These are phyloP conservation scores for Penicillium ucsense DNA, from an alignment of 495 filamentous ascomycete genomes.

Conservation along the genomic window DNA sequence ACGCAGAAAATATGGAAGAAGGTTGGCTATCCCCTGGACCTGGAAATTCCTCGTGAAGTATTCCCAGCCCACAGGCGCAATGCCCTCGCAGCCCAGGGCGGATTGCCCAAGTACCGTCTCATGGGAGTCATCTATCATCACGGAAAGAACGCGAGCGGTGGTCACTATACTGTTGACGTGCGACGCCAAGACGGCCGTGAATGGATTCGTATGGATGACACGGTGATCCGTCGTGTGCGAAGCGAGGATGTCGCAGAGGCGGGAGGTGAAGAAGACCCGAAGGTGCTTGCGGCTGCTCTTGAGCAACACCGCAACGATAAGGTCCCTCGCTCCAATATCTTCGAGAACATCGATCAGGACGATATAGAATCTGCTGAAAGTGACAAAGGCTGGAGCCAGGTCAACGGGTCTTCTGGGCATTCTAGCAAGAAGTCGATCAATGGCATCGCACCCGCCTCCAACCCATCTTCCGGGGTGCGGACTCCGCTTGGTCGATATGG, in stretches of 20 bases:
- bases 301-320: conserved; percentile 55
- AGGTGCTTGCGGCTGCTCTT: conserved; percentile 52
- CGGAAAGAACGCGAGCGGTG: conserved; percentile 87
- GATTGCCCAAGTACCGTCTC: conserved; percentile 70
- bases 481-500: conserved; percentile 55
- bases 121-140: conserved; percentile 96
- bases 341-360: conserved; percentile 57
- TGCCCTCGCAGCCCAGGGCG: conserved; percentile 49
- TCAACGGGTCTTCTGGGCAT: conserved; percentile 47
- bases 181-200: conserved; percentile 85
- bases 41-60: conserved; percentile 91
- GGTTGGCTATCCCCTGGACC: conserved; percentile 85
- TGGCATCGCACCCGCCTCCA: conserved; percentile 43
- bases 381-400: conserved; percentile 78
- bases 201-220: conserved; percentile 96
- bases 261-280: conserved; percentile 69
- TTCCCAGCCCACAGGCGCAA: conserved; percentile 68
- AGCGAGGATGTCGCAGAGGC: conserved; percentile 87
- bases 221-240: conserved; percentile 72
- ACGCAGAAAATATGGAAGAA: conserved; percentile 99
- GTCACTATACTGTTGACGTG: conserved; percentile 95
- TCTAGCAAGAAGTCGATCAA: conserved; percentile 60
- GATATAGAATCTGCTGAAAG: conserved; percentile 46
- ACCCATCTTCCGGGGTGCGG: conserved; percentile 44
- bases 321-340: conserved; percentile 53